Evolutionary conservation across 805 yeast species (phyloP), one percentile per base, ranked within the genome.

Genomic region (Ogataea minuta): DNA sequence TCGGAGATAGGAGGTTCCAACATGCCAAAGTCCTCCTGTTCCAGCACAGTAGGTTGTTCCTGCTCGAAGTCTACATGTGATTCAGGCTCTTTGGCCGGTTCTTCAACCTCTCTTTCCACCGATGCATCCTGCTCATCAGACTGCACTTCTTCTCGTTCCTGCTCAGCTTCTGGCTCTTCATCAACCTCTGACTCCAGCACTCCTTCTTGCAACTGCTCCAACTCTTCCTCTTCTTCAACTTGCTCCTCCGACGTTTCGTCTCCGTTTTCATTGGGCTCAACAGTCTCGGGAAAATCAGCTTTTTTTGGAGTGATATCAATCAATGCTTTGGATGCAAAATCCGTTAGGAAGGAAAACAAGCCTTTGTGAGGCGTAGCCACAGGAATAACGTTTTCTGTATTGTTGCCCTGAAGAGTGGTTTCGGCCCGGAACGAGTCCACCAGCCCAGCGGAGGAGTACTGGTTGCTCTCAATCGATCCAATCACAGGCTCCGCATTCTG

Each of bases 401-500:
- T 5, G 9, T 25, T 9, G 8, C 8, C 21, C 28, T 25, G 28
- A 10, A 13, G 6, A 6, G 14, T 25, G 14, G 14, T 11, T 31
- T 23, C 34, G 4, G 13, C 14, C 19, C 20, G 11, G 4, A 14
- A 25, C 10, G 11, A 12, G 8, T n/a, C 17, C 14, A 9, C 20
- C 32, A 9, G 35, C 8, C 31, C 36, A 21, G 25, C 43, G 11
- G 23, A 28, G 23, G 19, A 20, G 14, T 31, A 32, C 3, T 28
- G 25, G 17, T 31, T 36, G 9, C 14, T 29, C 25, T 31, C 31
- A 9, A 27, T 41, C 16, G 26, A n/a, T 29, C 23, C 36, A 13
- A n/a, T 34, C 10, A 29, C 44, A 9, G 23, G 41, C 14, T 23
- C 39, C n/a, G 20, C 37, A 9, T 23, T 36, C 15, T 36, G n/a